These are phyloP conservation scores for Talaromyces sp. DNA, from an alignment of 2,329 filamentous ascomycete genomes.

Conservation along the genomic window DNA sequence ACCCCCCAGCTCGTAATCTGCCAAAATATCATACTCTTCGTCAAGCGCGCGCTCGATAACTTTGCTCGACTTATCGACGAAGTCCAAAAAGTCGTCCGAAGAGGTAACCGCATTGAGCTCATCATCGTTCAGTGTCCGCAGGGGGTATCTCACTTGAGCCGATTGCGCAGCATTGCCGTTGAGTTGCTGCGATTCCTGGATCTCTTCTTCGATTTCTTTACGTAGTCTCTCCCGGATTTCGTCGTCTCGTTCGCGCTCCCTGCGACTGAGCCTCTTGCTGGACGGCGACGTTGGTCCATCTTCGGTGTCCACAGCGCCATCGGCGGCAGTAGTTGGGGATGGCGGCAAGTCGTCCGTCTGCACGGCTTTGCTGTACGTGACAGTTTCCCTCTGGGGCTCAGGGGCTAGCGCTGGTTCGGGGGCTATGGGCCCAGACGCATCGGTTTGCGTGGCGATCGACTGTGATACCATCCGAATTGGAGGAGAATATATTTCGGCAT, in stretches of 20 bases:
- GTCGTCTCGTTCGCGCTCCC: slow-evolving; percentile 79
- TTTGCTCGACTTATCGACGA: slow-evolving; percentile 92
- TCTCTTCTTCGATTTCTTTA: slow-evolving; percentile 87
- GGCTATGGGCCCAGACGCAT: slow-evolving; percentile 68
- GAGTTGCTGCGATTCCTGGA: slow-evolving; percentile 61
- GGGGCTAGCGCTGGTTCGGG: slow-evolving; percentile 70
- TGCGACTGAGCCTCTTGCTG: slow-evolving; percentile 70
- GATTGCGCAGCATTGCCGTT: slow-evolving; percentile 31
- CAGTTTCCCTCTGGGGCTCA: slow-evolving; percentile 62
- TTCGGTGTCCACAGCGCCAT: slow-evolving; percentile 50
- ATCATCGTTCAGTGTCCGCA: slow-evolving; percentile 73
- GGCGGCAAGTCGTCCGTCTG: slow-evolving; percentile 75
- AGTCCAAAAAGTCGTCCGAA: slow-evolving; percentile 90
- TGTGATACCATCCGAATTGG: slow-evolving; percentile 38
- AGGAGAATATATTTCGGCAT: slow-evolving; percentile 32
- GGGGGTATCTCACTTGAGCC: slow-evolving; percentile 61
- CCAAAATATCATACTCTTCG: slow-evolving; percentile 92
- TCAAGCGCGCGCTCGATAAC: slow-evolving; percentile 94
- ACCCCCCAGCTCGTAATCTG: slow-evolving; percentile 84
- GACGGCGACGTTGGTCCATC: slow-evolving; percentile 55
- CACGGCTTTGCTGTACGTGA: slow-evolving; percentile 95
- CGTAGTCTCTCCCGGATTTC: slow-evolving; percentile 80
- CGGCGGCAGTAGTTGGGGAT: slow-evolving; percentile 49
- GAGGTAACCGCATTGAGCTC: slow-evolving; percentile 87
- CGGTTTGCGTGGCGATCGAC: slow-evolving; percentile 59